These are phyloP conservation scores for Prinsepia uniflora DNA, from an alignment of 306 rosid genomes.

Conservation along the genomic window DNA sequence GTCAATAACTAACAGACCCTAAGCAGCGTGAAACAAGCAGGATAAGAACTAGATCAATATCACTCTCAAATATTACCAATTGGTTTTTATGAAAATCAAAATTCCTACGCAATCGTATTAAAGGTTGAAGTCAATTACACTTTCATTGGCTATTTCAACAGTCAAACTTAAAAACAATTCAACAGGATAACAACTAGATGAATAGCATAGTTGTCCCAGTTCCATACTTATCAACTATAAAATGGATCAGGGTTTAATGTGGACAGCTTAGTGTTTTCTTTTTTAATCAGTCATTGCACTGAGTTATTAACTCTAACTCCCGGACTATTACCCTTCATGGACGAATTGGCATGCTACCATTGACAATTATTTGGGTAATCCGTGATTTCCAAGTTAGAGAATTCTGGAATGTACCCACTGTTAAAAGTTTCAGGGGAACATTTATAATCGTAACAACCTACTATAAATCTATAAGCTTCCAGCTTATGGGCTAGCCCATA, in stretches of 20 bases:
- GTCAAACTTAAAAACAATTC: not conserved
- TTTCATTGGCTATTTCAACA: not conserved
- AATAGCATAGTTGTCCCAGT: not conserved
- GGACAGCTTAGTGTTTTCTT: not conserved
- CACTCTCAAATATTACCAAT: no score
- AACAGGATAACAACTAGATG: not conserved
- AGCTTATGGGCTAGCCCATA: not conserved
- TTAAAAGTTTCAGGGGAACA: not conserved
- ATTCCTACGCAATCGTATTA: slow-evolving; percentile 14
- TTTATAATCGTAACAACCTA: not conserved
- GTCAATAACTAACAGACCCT: slow-evolving; percentile 12
- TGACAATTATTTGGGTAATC: not conserved
- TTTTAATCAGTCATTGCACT: not conserved
- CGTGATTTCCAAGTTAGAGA: not conserved
- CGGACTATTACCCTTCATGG: not conserved
- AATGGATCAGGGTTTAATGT: not conserved
- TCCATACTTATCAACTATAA: not conserved
- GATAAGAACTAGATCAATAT: not conserved
- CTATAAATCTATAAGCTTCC: not conserved
- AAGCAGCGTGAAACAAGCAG: slow-evolving; percentile 12
- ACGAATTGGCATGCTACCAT: not conserved
- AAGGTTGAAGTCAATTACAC: not conserved
- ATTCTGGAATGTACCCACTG: not conserved
- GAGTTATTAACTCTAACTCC: not conserved
- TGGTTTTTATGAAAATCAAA: slow-evolving; percentile 15